These are phyloP conservation scores for Endogone sp. DNA, from an alignment of 192 early-diverging fungal species.

Conservation along the genomic window DNA sequence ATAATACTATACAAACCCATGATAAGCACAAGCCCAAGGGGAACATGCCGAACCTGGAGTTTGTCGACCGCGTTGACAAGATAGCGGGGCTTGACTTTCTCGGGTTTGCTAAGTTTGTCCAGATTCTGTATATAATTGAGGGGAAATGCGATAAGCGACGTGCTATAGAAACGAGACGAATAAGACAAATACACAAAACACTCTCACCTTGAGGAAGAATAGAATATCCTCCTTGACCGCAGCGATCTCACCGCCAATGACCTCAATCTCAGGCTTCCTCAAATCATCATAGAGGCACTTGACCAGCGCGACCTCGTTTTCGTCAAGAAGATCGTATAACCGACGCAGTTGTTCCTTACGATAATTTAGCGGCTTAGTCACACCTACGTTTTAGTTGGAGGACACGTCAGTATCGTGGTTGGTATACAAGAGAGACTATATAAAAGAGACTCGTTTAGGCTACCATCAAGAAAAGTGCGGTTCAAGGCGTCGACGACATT, in stretches of 20 bases:
- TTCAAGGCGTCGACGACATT: conserved; percentile 37
- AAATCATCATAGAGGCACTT: conserved; percentile 58
- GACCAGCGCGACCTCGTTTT: conserved; percentile 49
- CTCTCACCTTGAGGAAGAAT: conserved; percentile 28
- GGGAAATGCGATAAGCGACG: background rate
- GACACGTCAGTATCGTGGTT: background rate
- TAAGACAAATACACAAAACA: background rate
- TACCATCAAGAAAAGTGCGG: conserved; percentile 36
- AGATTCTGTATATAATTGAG: conserved; percentile 45
- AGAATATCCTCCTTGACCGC: conserved; percentile 39
- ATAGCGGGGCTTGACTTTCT: conserved; percentile 28
- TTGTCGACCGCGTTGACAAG: conserved; percentile 41
- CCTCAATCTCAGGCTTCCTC: conserved; percentile 48
- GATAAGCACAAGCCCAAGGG: conserved; percentile 71
- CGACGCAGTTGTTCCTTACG: conserved; percentile 61
- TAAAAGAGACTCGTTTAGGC: conserved; percentile 9
- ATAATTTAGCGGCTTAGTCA: conserved; percentile 39
- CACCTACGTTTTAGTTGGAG: conserved; percentile 16
- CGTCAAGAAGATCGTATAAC: conserved; percentile 53
- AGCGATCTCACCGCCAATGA: conserved; percentile 52
- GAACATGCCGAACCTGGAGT: conserved; percentile 61
- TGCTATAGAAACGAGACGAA: no score
- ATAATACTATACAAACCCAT: conserved; percentile 49
- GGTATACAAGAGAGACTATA: background rate
- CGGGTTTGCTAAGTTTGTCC: conserved; percentile 50